Percentiles rank a stretch among this genome's conserved stretches.
phyloP scores from a whole-genome alignment of 805 yeast species.

The Cyberlindnera saturnus region DNA sequence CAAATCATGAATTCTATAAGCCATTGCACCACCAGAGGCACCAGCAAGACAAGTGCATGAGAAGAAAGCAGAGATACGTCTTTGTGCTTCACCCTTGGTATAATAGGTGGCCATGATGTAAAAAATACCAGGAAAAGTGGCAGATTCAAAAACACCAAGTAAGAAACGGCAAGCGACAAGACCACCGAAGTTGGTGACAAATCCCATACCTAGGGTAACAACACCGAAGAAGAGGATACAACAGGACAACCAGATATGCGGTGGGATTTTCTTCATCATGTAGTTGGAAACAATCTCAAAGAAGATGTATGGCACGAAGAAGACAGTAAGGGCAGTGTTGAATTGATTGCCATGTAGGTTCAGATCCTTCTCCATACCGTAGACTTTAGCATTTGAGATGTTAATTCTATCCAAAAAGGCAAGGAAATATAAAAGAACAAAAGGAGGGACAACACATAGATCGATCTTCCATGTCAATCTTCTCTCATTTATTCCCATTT shows the following conservation, averaged over 20 bases:
- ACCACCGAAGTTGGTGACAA: constrained; percentile 37
- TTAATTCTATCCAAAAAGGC: constrained; percentile 80
- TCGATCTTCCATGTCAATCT: constrained; percentile 56
- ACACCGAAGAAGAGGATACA: constrained; percentile 33
- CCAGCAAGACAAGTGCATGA: constrained; percentile 48
- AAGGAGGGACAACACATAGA: constrained; percentile 70
- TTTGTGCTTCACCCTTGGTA: constrained; percentile 41
- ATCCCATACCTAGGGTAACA: constrained; percentile 38
- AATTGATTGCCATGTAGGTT: constrained; percentile 38
- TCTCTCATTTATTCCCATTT: constrained; percentile 45
- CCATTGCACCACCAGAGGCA: constrained; percentile 51
- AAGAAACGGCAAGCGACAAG: constrained; percentile 43
- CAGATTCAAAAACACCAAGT: constrained; percentile 49
- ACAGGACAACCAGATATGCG: constrained; percentile 31
- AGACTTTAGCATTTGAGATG: constrained; percentile 73
- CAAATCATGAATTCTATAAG: constrained; percentile 37
- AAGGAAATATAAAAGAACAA: constrained; percentile 65
- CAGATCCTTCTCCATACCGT: constrained; percentile 56
- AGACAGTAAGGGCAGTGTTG: constrained; percentile 39
- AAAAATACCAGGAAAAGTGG: constrained; percentile 46
- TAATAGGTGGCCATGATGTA: constrained; percentile 44
- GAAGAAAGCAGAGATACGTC: constrained; percentile 42
- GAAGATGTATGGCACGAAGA: constrained; percentile 39
- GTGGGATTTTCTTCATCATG: constrained; percentile 32
- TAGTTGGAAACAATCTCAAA: constrained; percentile 35